These are phyloP conservation scores for Henckelia pumila DNA, from an alignment of 257 asterid genomes.

Conservation along the genomic window DNA sequence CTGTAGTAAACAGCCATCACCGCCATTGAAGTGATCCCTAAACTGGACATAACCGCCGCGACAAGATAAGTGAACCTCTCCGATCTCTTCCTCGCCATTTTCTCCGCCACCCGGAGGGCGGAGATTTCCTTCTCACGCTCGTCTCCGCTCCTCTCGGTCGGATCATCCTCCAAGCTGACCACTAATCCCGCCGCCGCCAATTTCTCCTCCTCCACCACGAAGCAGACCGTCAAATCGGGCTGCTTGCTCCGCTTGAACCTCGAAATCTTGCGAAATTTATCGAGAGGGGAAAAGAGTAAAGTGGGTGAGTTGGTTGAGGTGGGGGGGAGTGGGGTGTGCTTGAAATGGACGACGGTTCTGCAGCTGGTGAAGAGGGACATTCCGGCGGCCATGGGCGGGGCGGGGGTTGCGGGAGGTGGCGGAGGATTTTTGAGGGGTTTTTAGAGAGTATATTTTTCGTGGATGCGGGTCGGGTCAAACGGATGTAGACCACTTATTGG, in stretches of 20 bases:
- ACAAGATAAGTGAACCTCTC: conserved; percentile 80
- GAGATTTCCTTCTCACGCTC: conserved; percentile 36
- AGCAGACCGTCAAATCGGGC: conserved; percentile 42
- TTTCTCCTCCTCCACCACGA: conserved; percentile 54
- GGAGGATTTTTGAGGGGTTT: conserved; percentile 16
- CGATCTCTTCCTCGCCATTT: conserved; percentile 68
- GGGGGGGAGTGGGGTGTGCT: conserved; percentile 35
- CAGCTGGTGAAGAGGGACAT: conserved; percentile 33
- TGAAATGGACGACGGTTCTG: conserved; percentile 27
- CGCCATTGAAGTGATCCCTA: conserved; percentile 85
- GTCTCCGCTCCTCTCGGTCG: conserved; percentile 26
- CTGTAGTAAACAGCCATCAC: conserved; percentile 76
- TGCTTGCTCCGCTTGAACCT: conserved; percentile 29
- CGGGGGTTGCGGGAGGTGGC: conserved; percentile 23
- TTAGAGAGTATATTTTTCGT: background rate
- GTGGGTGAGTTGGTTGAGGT: conserved; percentile 19
- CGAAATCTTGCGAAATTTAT: conserved; percentile 22
- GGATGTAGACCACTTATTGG: conserved; percentile 30
- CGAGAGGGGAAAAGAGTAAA: conserved; percentile 22
- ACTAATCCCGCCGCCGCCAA: conserved; percentile 9
- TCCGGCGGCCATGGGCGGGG: conserved; percentile 61
- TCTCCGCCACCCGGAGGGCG: conserved; percentile 42
- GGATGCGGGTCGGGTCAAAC: conserved; percentile 13
- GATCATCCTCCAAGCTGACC: conserved; percentile 19
- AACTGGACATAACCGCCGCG: conserved; percentile 96